Conservation (phyloP, 1,284 basidiomycete genomes). For the Trichosporon sp. region DNA sequence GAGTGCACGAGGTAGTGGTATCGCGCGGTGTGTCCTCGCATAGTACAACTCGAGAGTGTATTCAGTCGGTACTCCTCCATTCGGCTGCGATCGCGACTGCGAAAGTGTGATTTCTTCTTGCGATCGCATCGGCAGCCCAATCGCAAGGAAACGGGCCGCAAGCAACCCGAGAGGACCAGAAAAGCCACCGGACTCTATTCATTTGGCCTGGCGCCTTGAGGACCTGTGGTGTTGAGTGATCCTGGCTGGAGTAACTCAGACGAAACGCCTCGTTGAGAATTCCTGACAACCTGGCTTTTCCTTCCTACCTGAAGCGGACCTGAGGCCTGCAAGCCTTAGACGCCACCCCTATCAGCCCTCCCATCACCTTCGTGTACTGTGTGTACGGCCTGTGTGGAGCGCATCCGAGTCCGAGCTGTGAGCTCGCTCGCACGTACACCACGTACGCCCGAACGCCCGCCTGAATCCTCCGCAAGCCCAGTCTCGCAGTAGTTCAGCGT, state of each 20-base stretch:
- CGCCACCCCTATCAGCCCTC: not conserved
- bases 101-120: not conserved
- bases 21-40: not conserved
- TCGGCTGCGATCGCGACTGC: not conserved
- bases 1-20: not conserved
- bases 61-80: not conserved
- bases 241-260: constrained; percentile 1
- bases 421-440: not conserved
- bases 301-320: constrained; percentile 12
- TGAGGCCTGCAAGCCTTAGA: constrained; percentile 7
- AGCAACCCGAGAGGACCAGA: not conserved
- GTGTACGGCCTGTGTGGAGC: constrained; percentile 1
- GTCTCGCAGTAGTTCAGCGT: constrained; percentile 10
- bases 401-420: constrained; percentile 2
- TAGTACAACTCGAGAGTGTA: not conserved
- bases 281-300: constrained; percentile 1
- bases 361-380: constrained; percentile 6
- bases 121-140: not conserved
- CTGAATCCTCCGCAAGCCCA: constrained; percentile 6
- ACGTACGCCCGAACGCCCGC: constrained; percentile 6
- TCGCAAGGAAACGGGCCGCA: not conserved
- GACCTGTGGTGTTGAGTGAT: not conserved
- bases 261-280: not conserved
- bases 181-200: constrained; percentile 6
- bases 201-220: not conserved